A percentile compares a stretch with the other conserved stretches of the same genome.
Evolutionary conservation across 1,139 yeast species (phyloP).

Genomic region (Barnettozyma hawaiiensis): DNA sequence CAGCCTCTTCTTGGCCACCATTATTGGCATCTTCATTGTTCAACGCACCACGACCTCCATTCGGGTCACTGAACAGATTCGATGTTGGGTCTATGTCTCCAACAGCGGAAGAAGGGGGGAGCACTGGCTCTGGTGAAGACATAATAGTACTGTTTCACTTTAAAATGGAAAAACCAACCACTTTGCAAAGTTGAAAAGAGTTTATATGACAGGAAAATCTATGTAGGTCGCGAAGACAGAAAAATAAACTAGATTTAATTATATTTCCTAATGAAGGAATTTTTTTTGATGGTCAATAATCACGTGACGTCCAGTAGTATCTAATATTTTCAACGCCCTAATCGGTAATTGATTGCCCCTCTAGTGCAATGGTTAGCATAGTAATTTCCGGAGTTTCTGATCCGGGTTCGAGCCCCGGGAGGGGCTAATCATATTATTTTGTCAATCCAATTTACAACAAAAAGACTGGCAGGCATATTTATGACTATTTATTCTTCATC

Average conservation of each 20-base stretch:
- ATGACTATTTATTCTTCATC: no score
- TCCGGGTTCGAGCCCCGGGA: conserved; percentile 46
- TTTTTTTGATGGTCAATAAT: no score
- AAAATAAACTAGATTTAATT: conserved; percentile 7
- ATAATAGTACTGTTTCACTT: conserved; percentile 4
- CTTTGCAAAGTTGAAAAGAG: no score
- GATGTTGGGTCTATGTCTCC: conserved; percentile 13
- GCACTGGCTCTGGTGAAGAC: conserved; percentile 21
- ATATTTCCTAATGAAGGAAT: conserved; percentile 13
- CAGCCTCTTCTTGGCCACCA: conserved; percentile 9
- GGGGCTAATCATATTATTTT: conserved; percentile 29
- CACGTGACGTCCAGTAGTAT: neutral
- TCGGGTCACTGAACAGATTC: conserved; percentile 22
- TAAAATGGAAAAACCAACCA: no score
- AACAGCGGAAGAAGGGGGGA: conserved; percentile 21
- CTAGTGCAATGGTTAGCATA: conserved; percentile 40
- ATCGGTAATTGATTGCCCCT: conserved; percentile 27
- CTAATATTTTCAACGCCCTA: neutral
- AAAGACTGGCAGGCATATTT: no score
- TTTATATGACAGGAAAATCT: no score
- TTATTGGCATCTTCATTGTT: conserved; percentile 8
- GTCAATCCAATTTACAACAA: neutral
- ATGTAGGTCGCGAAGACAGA: no score
- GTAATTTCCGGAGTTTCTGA: conserved; percentile 44
- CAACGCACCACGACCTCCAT: neutral